phyloP scores from a whole-genome alignment of 257 asterid genomes.

The Coffea canephora region DNA sequence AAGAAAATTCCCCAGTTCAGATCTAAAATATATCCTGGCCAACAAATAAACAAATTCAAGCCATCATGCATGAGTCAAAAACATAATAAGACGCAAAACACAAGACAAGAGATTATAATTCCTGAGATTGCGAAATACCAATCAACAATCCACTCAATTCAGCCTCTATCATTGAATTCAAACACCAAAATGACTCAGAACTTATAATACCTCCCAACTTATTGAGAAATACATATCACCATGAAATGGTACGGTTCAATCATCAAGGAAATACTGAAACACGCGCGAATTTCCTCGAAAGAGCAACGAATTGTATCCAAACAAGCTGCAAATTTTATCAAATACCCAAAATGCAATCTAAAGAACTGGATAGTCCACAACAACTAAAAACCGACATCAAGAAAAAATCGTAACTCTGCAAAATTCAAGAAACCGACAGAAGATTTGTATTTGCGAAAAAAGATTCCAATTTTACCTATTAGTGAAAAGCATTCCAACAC shows the following conservation, averaged over 20 bases:
- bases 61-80: slow-evolving; percentile 2
- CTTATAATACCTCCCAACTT: neutral
- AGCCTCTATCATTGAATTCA: neutral
- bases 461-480: slow-evolving; percentile 47
- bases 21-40: slow-evolving; percentile 34
- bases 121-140: neutral
- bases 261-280: neutral
- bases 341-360: neutral
- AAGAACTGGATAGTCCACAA: neutral
- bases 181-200: neutral
- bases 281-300: neutral
- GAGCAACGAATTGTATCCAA: neutral
- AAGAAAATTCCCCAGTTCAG: slow-evolving; percentile 20
- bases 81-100: neutral
- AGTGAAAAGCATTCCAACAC: slow-evolving; percentile 75
- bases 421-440: neutral
- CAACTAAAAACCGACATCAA: neutral
- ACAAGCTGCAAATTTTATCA: neutral
- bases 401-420: neutral
- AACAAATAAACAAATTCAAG: slow-evolving; percentile 10
- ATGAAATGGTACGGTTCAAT: neutral
- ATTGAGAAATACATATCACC: neutral
- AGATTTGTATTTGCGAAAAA: neutral
- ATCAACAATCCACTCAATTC: neutral
- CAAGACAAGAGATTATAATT: neutral